Conservation (phyloP, 192 early-diverging fungal species). For the Backusella tarrabulga region DNA sequence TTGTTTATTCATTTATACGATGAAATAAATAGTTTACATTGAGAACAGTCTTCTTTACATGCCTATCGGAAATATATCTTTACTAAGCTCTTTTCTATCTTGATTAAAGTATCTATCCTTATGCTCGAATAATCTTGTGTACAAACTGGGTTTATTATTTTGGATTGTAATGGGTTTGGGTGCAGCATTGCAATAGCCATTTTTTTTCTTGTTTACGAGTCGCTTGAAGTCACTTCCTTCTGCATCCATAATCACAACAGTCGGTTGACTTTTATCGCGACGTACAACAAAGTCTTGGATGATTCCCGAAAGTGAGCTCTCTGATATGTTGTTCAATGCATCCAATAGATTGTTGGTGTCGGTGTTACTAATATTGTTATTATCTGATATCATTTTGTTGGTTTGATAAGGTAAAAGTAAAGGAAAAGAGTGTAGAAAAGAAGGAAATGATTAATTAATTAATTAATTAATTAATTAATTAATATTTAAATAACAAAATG, state of each 20-base stretch:
- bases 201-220: background rate
- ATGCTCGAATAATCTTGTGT: background rate
- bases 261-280: background rate
- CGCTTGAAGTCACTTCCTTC: constrained; percentile 1
- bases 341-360: background rate
- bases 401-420: background rate
- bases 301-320: background rate
- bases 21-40: background rate
- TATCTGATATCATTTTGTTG: background rate
- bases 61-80: constrained; percentile 6
- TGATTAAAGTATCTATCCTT: background rate
- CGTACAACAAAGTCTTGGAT: background rate
- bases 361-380: too few relatives aligned
- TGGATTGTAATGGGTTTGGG: background rate
- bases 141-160: background rate
- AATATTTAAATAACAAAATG: background rate
- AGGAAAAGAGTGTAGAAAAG: background rate
- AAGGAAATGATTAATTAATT: background rate
- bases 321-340: background rate
- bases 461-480: background rate
- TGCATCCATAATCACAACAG: background rate
- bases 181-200: background rate
- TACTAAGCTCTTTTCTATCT: background rate
- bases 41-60: background rate
- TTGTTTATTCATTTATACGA: background rate